A percentile compares a stretch with the other conserved stretches of the same genome.
Evolutionary conservation across 1,139 yeast genomes (phyloP).

Genomic region (Taphrina communis): DNA sequence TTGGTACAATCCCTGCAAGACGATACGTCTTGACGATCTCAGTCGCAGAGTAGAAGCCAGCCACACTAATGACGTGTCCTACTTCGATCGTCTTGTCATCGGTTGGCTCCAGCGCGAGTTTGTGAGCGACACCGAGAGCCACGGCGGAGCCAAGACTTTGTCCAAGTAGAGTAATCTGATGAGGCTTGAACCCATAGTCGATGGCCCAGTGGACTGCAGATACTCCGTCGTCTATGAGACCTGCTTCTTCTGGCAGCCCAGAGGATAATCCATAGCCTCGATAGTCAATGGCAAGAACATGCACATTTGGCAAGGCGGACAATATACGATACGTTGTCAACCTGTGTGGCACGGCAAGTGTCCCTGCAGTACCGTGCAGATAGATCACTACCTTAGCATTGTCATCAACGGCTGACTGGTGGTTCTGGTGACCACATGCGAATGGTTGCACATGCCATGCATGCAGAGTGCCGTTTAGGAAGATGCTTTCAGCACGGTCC

Average conservation of each 20-base stretch:
- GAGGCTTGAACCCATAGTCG: slow-evolving; percentile 32
- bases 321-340: slow-evolving; percentile 32
- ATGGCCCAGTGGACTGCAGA: slow-evolving; percentile 41
- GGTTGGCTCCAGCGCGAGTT: slow-evolving; percentile 10
- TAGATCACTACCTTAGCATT: slow-evolving; percentile 19
- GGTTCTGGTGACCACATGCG: not conserved
- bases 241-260: slow-evolving; percentile 39
- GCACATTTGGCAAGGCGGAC: slow-evolving; percentile 39
- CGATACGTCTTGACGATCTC: slow-evolving; percentile 40
- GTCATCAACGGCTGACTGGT: not conserved
- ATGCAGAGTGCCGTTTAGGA: slow-evolving; percentile 21
- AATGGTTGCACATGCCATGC: slow-evolving; percentile 37
- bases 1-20: slow-evolving; percentile 41
- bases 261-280: slow-evolving; percentile 43
- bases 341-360: slow-evolving; percentile 36
- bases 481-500: slow-evolving; percentile 28
- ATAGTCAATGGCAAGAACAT: slow-evolving; percentile 43
- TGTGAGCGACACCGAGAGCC: slow-evolving; percentile 41
- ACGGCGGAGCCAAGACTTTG: slow-evolving; percentile 44
- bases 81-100: slow-evolving; percentile 15
- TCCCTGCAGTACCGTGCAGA: slow-evolving; percentile 43
- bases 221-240: slow-evolving; percentile 42
- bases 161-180: slow-evolving; percentile 37
- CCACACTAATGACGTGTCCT: slow-evolving; percentile 39
- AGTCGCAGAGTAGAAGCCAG: slow-evolving; percentile 41